Base-by-base conservation (phyloP, 164 flowering plant species). In the Kalanchoe fedtschenkoi region DNA sequence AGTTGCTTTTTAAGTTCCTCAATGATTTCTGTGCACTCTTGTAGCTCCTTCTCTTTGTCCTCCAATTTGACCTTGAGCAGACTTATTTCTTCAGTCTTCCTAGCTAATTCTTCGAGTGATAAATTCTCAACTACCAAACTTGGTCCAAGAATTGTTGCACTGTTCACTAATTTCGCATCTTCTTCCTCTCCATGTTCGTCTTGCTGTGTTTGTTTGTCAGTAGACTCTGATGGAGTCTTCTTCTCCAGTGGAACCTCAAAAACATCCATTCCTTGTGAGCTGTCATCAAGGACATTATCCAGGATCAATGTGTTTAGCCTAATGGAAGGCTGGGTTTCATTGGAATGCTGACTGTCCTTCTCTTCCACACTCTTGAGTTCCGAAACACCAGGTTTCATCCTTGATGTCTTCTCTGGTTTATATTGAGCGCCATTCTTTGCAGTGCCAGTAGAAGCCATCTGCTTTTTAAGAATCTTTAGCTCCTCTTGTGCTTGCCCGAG, bases 401-500 rank as follows among this genome's bases (percentile, higher is more conserved):
- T 69, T 13, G 34, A 24, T 67, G 77, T 79, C 72, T 81, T 86
- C 59, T 79, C 74, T 8, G 84, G 71, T 55, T 86, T 76, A 46
- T 83, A 77, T 59, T 83, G 84, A 68, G 81, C 91, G 67, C 80
- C 79, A 63, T 71, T 83, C 79, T 85, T 88, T 30, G 88, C 90
- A 62, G 82, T 81, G 65, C 87, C 91, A 6, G 91, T 82, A 32
- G 83, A 76, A 56, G 80, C 80, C 54, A 91, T 68, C 72, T 85
- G 93, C 7, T 76, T 70, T 73, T 91, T 88, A 37, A 91, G 74
- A 63, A 60, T 63, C 80, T 85, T 87, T 37, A 91, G 80, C 76
- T 91, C 96, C 14, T 75, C 78, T 62, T 83, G 96, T 16, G 95
- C 91, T 62, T 82, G 91, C 51, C 85, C 84, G 32, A 91, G 83